phyloP scores from a whole-genome alignment of 306 rosid genomes.

The Adenanthera pavonina region DNA sequence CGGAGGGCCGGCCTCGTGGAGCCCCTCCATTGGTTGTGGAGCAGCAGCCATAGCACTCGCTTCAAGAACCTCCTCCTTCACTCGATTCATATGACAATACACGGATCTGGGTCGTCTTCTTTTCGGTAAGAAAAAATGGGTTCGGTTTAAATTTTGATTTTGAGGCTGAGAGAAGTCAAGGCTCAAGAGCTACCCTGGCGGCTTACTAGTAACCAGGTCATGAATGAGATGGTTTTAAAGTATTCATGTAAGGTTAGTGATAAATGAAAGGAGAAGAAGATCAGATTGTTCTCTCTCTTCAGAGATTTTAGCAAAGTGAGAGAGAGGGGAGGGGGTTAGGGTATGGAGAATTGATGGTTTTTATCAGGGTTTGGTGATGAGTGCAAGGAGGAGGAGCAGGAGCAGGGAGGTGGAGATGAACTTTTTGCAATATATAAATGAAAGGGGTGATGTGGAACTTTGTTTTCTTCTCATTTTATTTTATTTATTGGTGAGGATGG shows the following conservation, averaged over 20 bases:
- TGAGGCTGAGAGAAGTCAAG: not conserved
- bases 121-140: not conserved
- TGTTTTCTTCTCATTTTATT: not conserved
- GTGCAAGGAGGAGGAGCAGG: constrained; percentile 12
- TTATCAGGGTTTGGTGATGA: constrained; percentile 13
- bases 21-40: constrained; percentile 74
- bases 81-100: constrained; percentile 47
- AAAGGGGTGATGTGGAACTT: constrained; percentile 14
- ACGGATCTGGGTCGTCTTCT: constrained; percentile 41
- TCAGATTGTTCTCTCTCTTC: not conserved
- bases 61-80: constrained; percentile 58
- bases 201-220: not conserved
- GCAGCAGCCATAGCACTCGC: constrained; percentile 37
- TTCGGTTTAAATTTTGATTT: constrained; percentile 17
- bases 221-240: constrained; percentile 19
- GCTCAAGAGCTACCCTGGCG: not conserved
- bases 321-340: not conserved
- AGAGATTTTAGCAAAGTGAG: not conserved
- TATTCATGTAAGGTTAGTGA: not conserved
- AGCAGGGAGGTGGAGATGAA: constrained; percentile 6
- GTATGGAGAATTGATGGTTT: not conserved
- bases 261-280: not conserved
- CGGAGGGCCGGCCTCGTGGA: constrained; percentile 75
- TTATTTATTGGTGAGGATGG: constrained; percentile 26
- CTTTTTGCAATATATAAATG: constrained; percentile 27